Evolutionary conservation across 495 filamentous ascomycete species (phyloP).

Genomic region (Penicillium daleae): DNA sequence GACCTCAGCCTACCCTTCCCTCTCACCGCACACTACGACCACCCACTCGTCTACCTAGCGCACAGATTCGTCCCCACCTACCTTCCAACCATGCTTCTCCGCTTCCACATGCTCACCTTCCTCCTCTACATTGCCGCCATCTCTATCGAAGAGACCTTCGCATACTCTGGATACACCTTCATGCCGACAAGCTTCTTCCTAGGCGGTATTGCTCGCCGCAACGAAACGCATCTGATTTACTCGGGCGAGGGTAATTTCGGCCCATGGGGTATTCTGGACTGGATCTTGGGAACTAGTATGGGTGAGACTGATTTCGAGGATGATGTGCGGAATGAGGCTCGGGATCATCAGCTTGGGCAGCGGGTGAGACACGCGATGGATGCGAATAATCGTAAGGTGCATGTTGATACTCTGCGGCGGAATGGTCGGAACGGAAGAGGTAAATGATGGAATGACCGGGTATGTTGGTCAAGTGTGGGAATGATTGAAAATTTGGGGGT

Average conservation of each 20-base stretch:
- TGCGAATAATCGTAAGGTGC: conserved; percentile 30
- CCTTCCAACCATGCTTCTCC: conserved; percentile 66
- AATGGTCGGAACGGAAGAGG: conserved; percentile 11
- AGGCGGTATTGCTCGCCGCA: conserved; percentile 71
- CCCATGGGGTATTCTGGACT: conserved; percentile 78
- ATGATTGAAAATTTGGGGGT: not conserved
- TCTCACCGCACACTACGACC: conserved; percentile 75
- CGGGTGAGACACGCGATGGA: conserved; percentile 33
- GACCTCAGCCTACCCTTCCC: conserved; percentile 63
- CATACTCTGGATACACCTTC: conserved; percentile 75
- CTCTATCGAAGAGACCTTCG: conserved; percentile 76
- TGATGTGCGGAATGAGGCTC: conserved; percentile 28
- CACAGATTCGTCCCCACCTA: conserved; percentile 73
- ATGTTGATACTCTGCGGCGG: conserved; percentile 22
- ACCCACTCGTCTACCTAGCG: conserved; percentile 74
- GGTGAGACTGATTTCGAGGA: conserved; percentile 54
- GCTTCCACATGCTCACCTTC: conserved; percentile 79
- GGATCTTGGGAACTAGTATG: conserved; percentile 69
- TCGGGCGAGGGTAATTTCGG: conserved; percentile 73
- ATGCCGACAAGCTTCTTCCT: conserved; percentile 74
- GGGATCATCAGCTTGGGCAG: conserved; percentile 28
- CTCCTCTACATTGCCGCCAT: conserved; percentile 67
- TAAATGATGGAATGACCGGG: conserved; percentile 19
- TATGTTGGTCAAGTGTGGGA: not conserved
- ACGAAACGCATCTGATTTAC: conserved; percentile 66